phyloP scores from a whole-genome alignment of 495 filamentous ascomycete species.

The Halenospora varia region DNA sequence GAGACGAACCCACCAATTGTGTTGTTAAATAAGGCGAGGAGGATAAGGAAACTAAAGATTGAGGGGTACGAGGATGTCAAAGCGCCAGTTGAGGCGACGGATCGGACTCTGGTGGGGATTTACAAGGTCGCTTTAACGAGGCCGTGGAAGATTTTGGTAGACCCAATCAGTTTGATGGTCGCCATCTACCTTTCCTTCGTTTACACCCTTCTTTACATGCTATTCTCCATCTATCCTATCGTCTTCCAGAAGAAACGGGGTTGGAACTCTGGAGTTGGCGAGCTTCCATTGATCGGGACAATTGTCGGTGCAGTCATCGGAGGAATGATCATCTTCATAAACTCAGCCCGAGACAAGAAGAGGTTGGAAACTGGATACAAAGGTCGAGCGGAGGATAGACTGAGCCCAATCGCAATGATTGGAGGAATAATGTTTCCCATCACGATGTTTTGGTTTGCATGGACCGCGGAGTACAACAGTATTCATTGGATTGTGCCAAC shows the following conservation, averaged over 20 bases:
- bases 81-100: conserved; percentile 31
- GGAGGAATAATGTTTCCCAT: conserved; percentile 50
- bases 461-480: conserved; percentile 10
- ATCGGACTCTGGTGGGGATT: conserved; percentile 39
- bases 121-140: conserved; percentile 47
- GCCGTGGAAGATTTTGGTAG: conserved; percentile 33
- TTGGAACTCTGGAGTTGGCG: conserved; percentile 46
- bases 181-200: conserved; percentile 49
- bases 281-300: conserved; percentile 48
- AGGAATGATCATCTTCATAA: conserved; percentile 36
- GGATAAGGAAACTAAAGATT: conserved; percentile 60
- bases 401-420: conserved; percentile 52
- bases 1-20: conserved; percentile 77
- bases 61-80: conserved; percentile 53
- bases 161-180: conserved; percentile 42
- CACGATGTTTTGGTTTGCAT: conserved; percentile 17
- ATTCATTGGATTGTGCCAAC: conserved; percentile 23
- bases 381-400: conserved; percentile 40
- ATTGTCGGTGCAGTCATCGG: conserved; percentile 42
- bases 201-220: conserved; percentile 57
- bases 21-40: conserved; percentile 67
- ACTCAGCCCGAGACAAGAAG: conserved; percentile 37
- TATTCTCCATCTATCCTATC: conserved; percentile 51
- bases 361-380: conserved; percentile 28
- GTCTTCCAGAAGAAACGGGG: conserved; percentile 50